Conservation (phyloP, 2,329 filamentous ascomycete genomes). For the Metarhizium brunneum region DNA sequence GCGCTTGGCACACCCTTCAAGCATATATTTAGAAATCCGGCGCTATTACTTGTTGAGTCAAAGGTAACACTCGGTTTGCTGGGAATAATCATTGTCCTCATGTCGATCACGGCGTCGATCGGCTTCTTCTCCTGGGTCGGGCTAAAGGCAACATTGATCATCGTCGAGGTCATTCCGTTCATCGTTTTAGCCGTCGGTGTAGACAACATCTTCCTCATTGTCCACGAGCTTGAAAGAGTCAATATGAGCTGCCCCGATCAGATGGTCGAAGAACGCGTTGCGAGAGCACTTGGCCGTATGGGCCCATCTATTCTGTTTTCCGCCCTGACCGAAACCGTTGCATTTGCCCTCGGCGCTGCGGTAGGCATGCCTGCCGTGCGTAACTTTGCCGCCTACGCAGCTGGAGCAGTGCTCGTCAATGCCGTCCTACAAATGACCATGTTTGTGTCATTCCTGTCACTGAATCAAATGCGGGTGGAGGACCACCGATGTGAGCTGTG, state of each 20-base stretch:
- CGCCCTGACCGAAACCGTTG: constrained; percentile 86
- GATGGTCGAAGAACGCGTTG: constrained; percentile 75
- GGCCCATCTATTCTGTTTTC: constrained; percentile 94
- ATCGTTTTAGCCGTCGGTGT: constrained; percentile 93
- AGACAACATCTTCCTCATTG: constrained; percentile 97
- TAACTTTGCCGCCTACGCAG: constrained; percentile 95
- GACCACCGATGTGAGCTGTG: constrained; percentile 84
- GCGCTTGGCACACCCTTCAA: constrained; percentile 79
- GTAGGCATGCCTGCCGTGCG: constrained; percentile 97
- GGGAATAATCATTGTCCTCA: constrained; percentile 89
- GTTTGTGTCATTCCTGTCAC: constrained; percentile 83
- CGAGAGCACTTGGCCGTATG: constrained; percentile 87
- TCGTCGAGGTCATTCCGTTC: constrained; percentile 97
- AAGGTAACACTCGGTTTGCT: constrained; percentile 94
- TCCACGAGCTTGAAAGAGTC: constrained; percentile 94
- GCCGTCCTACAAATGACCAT: constrained; percentile 94
- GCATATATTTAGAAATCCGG: constrained; percentile 72
- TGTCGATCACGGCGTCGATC: constrained; percentile 94
- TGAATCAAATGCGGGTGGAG: constrained; percentile 89
- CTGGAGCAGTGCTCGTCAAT: constrained; percentile 94
- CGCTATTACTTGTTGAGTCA: constrained; percentile 81
- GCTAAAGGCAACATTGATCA: constrained; percentile 92
- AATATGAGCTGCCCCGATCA: constrained; percentile 88
- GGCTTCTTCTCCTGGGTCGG: constrained; percentile 88
- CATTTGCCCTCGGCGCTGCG: constrained; percentile 84